Evolutionary conservation across 169 alveolate genomes (phyloP).

Genomic region (Eimeria brunetti): DNA sequence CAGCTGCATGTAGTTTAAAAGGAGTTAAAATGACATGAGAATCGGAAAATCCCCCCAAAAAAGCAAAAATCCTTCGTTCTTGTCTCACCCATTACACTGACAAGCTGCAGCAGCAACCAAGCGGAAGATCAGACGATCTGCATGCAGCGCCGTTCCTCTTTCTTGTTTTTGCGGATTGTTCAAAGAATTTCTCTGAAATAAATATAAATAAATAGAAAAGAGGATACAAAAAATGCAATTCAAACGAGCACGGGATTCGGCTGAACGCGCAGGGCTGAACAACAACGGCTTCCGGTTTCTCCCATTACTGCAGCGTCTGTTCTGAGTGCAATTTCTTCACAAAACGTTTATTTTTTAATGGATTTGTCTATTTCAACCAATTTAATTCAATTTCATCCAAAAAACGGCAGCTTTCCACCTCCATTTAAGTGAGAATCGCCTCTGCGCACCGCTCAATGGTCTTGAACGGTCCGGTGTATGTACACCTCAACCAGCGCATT

Average conservation of each 20-base stretch:
- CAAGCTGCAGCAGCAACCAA: conserved; percentile 32
- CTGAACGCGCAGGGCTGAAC: not conserved
- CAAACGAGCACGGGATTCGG: not conserved
- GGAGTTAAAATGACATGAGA: not conserved
- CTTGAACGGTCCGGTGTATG: conserved; percentile 1
- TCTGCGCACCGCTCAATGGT: not conserved
- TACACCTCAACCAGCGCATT: not conserved
- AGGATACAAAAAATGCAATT: not conserved
- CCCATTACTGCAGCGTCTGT: not conserved
- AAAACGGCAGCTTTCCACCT: not conserved
- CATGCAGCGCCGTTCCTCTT: not conserved
- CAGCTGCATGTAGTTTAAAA: too few species aligned
- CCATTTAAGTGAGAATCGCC: not conserved
- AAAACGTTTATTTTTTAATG: not conserved
- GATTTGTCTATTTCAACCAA: not conserved
- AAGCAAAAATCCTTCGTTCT: not conserved
- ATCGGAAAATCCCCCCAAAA: too few species aligned
- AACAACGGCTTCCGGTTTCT: not conserved
- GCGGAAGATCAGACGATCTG: not conserved
- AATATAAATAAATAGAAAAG: not conserved
- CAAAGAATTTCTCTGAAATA: not conserved
- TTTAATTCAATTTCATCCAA: not conserved
- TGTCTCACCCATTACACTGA: conserved; percentile 25
- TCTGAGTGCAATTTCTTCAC: not conserved
- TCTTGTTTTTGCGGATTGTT: not conserved